Conservation (phyloP, 352 stramenopile genomes). For the Pseudoperonospora humuli region DNA sequence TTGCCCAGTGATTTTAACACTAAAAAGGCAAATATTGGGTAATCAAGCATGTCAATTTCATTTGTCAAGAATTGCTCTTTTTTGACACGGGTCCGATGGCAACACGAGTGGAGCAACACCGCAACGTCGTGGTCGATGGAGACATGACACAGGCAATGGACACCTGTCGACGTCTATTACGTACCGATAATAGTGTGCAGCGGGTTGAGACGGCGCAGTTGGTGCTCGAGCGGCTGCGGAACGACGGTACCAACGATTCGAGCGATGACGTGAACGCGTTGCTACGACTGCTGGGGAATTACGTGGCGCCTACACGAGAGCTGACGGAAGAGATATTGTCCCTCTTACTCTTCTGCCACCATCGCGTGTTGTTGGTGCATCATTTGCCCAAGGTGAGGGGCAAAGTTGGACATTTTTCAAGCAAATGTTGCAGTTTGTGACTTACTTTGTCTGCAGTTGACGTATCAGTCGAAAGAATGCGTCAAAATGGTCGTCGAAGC, state of each 20-base stretch:
- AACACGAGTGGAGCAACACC: conserved; percentile 28
- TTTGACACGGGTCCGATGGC: too few relatives aligned
- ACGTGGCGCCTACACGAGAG: conserved; percentile 54
- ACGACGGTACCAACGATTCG: conserved; percentile 36
- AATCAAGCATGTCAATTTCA: too few relatives aligned
- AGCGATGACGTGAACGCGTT: conserved; percentile 62
- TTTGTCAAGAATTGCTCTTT: too few relatives aligned
- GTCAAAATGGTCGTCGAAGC: conserved; percentile 64
- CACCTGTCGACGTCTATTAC: conserved; percentile 47
- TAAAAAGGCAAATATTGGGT: too few relatives aligned
- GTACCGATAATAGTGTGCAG: conserved; percentile 31
- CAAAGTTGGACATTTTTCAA: neutral
- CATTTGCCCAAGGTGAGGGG: conserved; percentile 57
- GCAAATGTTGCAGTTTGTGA: too few relatives aligned
- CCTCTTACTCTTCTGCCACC: conserved; percentile 64
- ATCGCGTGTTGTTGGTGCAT: conserved; percentile 72
- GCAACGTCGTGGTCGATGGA: conserved; percentile 44
- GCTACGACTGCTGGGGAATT: conserved; percentile 66
- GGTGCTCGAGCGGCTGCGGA: conserved; percentile 64
- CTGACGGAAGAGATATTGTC: conserved; percentile 69
- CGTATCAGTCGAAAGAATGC: conserved; percentile 74
- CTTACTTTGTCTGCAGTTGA: conserved; percentile 33
- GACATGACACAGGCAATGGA: conserved; percentile 33
- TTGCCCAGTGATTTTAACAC: too few relatives aligned
- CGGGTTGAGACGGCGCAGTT: conserved; percentile 41